Base-by-base conservation (phyloP, 2,329 filamentous ascomycete species). In the Teratosphaeria nubilosa region DNA sequence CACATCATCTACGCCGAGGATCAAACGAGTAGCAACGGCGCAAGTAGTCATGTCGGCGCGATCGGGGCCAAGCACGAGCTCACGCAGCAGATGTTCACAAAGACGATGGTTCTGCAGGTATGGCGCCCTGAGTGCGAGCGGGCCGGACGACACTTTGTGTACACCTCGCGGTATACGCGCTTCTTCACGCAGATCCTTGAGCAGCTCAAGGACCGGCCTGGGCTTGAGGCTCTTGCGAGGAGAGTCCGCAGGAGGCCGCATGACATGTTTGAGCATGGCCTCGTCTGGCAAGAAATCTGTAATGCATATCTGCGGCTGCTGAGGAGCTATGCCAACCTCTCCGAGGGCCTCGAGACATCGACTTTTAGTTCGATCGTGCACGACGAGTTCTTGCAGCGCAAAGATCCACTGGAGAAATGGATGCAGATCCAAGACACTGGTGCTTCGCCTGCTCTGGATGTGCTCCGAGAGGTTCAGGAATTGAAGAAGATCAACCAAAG, bases 111-210 rank as follows among this genome's bases (percentile, higher is more conserved):
- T 1, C 86, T 96, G 72, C 92, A 95, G 68, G 90, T 96, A 3
- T 96, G 91, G 91, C 92, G 91, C 65, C 94, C 91, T 41, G 91
- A 96, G 64, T 85, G 88, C 53, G 91, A 96, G 70, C 79, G 86
- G 24, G 79, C 90, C 0, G 91, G 91, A 0, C 83, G 91, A 20
- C 91, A 96, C 71, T 94, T 95, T 68, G 90, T 96, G 41, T 96
- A 94, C 70, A 96, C 90, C 0, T 85, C 89, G 54, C 86, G 88
- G 62, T 96, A 96, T 68, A 87, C 90, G 1, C 84, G 85, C 20
- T 94, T 94, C 68, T 90, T 95, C 72, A 84, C 90, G 13, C 80
- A 82, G 57, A 77, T 96, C 7, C 78, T 96, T 6, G 82, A 87
- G 50, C 82, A 89, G 55, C 81, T 91, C 63, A 82, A 85, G 56